Conservation (phyloP, 1,284 basidiomycete species). For the Rhodotorula sp. region DNA sequence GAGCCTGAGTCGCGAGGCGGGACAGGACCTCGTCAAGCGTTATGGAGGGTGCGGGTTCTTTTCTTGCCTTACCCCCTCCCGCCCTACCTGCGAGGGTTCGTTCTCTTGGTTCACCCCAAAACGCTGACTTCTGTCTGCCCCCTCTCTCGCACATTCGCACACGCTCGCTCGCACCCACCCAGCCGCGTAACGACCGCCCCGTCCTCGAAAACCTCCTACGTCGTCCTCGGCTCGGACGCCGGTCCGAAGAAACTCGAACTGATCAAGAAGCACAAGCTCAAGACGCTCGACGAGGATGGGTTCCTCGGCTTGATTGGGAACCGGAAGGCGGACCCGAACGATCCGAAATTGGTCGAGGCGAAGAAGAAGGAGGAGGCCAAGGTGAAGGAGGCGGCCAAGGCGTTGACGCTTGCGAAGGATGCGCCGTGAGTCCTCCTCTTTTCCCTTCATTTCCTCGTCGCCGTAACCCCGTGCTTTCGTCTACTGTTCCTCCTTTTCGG, state of each 20-base stretch:
- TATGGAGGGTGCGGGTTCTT: constrained; percentile 87
- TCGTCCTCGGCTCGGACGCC: constrained; percentile 82
- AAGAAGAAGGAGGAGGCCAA: constrained; percentile 74
- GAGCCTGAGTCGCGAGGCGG: constrained; percentile 84
- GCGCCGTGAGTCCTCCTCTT: constrained; percentile 22
- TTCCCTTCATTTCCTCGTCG: not conserved
- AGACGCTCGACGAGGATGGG: constrained; percentile 79
- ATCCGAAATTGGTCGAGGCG: constrained; percentile 47
- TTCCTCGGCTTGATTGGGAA: constrained; percentile 77
- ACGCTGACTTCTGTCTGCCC: not conserved
- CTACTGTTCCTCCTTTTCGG: not conserved
- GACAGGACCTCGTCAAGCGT: constrained; percentile 81
- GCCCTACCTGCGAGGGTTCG: constrained; percentile 17
- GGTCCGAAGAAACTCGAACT: constrained; percentile 81
- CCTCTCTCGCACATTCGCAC: not conserved
- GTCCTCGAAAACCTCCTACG: constrained; percentile 85
- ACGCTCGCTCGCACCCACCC: not conserved
- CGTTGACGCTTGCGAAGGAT: constrained; percentile 59
- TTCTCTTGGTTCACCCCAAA: too few relatives aligned
- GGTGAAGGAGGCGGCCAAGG: constrained; percentile 64
- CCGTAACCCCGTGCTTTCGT: not conserved
- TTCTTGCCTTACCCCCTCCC: too few relatives aligned
- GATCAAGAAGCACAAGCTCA: constrained; percentile 73
- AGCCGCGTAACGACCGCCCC: constrained; percentile 80
- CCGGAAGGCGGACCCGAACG: constrained; percentile 24